Percentiles rank a stretch among this genome's conserved stretches.
phyloP scores from a whole-genome alignment of 2,329 filamentous ascomycete genomes.

The Aspergillus sp. region DNA sequence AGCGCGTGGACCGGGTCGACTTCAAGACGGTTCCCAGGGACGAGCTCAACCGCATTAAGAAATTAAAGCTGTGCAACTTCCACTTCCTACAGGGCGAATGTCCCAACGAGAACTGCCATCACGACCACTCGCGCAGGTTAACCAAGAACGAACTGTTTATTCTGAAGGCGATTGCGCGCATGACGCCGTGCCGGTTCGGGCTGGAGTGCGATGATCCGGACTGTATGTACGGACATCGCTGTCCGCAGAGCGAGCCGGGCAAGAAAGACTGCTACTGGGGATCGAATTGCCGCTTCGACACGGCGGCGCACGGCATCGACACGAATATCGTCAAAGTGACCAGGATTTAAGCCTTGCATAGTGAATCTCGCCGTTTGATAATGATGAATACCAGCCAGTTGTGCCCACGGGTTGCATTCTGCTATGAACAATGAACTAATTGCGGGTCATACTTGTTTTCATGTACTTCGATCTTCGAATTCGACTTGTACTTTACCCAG shows the following conservation, averaged over 20 bases:
- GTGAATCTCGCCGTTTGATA: conserved; percentile 1
- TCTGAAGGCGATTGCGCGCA: conserved; percentile 51
- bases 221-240: conserved; percentile 57
- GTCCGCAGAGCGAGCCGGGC: conserved; percentile 45
- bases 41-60: conserved; percentile 51
- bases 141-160: conserved; percentile 44
- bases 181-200: conserved; percentile 53
- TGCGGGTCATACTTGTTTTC: background rate
- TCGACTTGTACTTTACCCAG: background rate
- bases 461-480: background rate
- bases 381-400: background rate
- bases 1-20: conserved; percentile 48
- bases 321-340: conserved; percentile 46
- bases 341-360: conserved; percentile 25
- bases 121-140: conserved; percentile 47
- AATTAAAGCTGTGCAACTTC: conserved; percentile 54
- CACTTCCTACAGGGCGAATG: conserved; percentile 52
- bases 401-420: background rate
- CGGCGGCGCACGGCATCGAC: conserved; percentile 51
- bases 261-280: conserved; percentile 50
- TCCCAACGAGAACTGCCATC: conserved; percentile 45
- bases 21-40: conserved; percentile 44
- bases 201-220: conserved; percentile 48
- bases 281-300: conserved; percentile 49
- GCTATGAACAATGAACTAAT: background rate